phyloP scores from a whole-genome alignment of 352 stramenopile genomes.

The Aphanomyces euteiches region DNA sequence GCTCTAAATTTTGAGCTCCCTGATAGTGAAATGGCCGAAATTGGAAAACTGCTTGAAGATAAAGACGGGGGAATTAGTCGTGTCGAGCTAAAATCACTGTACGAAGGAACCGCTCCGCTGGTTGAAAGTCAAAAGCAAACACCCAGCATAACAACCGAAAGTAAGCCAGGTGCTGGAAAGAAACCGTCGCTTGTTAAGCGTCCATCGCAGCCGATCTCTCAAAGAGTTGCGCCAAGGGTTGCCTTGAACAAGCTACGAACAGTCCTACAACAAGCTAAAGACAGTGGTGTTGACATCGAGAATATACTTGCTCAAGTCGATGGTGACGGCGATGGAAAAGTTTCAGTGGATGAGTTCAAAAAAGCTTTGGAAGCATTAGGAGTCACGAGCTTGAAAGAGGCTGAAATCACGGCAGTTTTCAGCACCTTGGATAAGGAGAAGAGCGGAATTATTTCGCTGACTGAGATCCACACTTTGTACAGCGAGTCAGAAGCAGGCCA shows the following conservation, averaged over 20 bases:
- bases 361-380: conserved; percentile 46
- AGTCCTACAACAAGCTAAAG: conserved; percentile 45
- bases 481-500: not conserved
- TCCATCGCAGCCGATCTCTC: not conserved
- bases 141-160: not conserved
- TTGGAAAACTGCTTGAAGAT: conserved; percentile 46
- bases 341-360: conserved; percentile 56
- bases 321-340: conserved; percentile 42
- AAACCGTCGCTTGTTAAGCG: too few relatives aligned
- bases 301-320: conserved; percentile 61
- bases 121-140: not conserved
- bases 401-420: conserved; percentile 42
- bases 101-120: not conserved
- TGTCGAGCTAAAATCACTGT: conserved; percentile 61
- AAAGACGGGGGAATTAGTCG: conserved; percentile 52
- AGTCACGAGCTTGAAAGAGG: conserved; percentile 41
- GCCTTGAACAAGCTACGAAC: conserved; percentile 45
- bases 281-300: conserved; percentile 47
- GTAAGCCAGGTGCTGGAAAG: not conserved
- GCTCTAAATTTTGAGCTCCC: too few relatives aligned
- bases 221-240: not conserved
- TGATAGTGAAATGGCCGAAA: conserved; percentile 20
- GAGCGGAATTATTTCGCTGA: conserved; percentile 49
- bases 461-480: conserved; percentile 58
- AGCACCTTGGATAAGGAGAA: conserved; percentile 49